These are phyloP conservation scores for Nematocida homosporus DNA, from an alignment of 371 early-diverging fungal species.

Conservation along the genomic window DNA sequence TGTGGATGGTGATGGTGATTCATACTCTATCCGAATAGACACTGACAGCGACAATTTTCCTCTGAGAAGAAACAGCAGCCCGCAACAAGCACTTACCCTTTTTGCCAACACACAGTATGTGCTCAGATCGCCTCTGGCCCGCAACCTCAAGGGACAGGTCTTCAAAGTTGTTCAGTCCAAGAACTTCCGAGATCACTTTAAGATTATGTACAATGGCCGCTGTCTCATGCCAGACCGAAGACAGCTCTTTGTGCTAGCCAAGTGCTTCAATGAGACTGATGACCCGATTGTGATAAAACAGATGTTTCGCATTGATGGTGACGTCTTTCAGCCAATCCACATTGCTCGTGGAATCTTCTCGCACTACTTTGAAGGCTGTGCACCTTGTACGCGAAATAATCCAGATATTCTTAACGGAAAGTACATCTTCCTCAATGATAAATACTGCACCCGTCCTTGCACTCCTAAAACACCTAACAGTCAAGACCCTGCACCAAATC, in stretches of 20 bases:
- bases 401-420: constrained; percentile 30
- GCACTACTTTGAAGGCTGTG: constrained; percentile 33
- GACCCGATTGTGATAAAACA: constrained; percentile 19
- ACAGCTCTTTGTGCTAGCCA: not conserved
- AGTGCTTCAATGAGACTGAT: not conserved
- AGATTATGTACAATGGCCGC: not conserved
- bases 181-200: not conserved
- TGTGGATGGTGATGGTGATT: not conserved
- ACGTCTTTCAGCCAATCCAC: not conserved
- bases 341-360: constrained; percentile 6
- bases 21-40: not conserved
- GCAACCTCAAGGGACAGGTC: not conserved
- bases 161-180: not conserved
- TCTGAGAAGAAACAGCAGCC: not conserved
- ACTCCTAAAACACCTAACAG: too few species aligned
- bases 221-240: not conserved
- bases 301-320: constrained; percentile 5
- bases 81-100: not conserved
- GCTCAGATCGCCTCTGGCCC: not conserved
- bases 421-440: constrained; percentile 28
- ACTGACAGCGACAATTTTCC: not conserved
- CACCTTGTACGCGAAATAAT: constrained; percentile 21
- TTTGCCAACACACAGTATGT: not conserved
- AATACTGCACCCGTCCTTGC: too few species aligned
- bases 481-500: too few species aligned